Evolutionary conservation across 2,329 filamentous ascomycete species (phyloP).

Genomic region (Diaporthe vaccinii): DNA sequence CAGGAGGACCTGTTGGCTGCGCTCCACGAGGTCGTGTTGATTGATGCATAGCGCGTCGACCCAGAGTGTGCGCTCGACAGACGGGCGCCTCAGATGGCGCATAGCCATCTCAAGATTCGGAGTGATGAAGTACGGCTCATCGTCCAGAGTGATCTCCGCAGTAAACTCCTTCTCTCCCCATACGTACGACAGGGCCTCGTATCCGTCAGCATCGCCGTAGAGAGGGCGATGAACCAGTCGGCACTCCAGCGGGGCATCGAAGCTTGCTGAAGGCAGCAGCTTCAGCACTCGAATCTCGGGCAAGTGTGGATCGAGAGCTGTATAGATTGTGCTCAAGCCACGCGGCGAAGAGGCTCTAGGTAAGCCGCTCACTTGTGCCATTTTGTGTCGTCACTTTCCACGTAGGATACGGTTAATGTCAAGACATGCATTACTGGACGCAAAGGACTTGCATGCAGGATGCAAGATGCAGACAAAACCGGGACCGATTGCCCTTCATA

Average conservation of each 20-base stretch:
- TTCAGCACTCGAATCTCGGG: conserved; percentile 41
- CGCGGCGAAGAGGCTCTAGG: neutral
- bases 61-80: conserved; percentile 35
- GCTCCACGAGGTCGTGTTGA: conserved; percentile 39
- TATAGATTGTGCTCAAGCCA: conserved; percentile 1
- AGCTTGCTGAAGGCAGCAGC: conserved; percentile 31
- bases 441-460: neutral
- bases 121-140: conserved; percentile 3
- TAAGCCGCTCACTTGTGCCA: neutral
- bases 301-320: neutral
- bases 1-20: conserved; percentile 39
- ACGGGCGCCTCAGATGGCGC: conserved; percentile 30
- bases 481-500: neutral
- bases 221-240: conserved; percentile 8
- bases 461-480: neutral
- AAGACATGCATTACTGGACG: neutral
- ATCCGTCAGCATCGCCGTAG: conserved; percentile 21
- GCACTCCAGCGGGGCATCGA: conserved; percentile 22
- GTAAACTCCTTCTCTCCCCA: conserved; percentile 37
- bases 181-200: conserved; percentile 42
- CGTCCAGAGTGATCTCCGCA: conserved; percentile 28
- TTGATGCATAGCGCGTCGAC: conserved; percentile 43
- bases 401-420: neutral
- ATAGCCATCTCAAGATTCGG: conserved; percentile 37
- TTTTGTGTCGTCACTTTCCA: neutral